A percentile compares a stretch with the other conserved stretches of the same genome.
phyloP scores from a whole-genome alignment of 495 filamentous ascomycete species.

The Hyaloscypha hepaticicola region DNA sequence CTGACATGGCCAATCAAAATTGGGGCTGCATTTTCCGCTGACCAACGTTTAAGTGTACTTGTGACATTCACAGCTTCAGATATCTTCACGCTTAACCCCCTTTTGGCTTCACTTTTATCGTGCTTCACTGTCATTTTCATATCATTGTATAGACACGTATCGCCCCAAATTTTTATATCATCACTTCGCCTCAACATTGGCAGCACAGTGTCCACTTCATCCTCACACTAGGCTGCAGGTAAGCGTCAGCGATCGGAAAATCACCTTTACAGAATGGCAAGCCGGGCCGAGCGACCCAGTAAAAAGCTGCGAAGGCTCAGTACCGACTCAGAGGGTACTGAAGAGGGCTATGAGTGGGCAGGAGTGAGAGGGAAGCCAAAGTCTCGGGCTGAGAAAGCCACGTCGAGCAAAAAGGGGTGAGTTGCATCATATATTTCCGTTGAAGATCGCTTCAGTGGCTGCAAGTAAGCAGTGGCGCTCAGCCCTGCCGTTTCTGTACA shows the following conservation, averaged over 20 bases:
- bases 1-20: slow-evolving; percentile 1
- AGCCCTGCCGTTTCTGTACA: background rate
- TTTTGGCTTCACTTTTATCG: background rate
- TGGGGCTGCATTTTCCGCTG: background rate
- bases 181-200: background rate
- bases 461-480: background rate
- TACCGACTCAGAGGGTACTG: slow-evolving; percentile 43
- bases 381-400: slow-evolving; percentile 10
- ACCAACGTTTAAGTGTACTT: slow-evolving; percentile 5
- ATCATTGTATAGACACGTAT: background rate
- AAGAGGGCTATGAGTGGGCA: slow-evolving; percentile 38
- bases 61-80: background rate
- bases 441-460: background rate
- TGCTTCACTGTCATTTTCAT: background rate
- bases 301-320: slow-evolving; percentile 46
- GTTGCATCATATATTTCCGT: slow-evolving; percentile 5
- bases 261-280: slow-evolving; percentile 12
- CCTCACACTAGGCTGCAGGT: slow-evolving; percentile 1
- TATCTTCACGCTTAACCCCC: background rate
- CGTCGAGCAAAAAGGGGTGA: slow-evolving; percentile 19
- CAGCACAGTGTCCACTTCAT: background rate
- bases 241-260: background rate
- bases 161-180: background rate
- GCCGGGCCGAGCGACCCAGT: slow-evolving; percentile 31
- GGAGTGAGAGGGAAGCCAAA: slow-evolving; percentile 9